Conservation (phyloP, 768 basidiomycete species). For the Leccinellum rugosiceps region DNA sequence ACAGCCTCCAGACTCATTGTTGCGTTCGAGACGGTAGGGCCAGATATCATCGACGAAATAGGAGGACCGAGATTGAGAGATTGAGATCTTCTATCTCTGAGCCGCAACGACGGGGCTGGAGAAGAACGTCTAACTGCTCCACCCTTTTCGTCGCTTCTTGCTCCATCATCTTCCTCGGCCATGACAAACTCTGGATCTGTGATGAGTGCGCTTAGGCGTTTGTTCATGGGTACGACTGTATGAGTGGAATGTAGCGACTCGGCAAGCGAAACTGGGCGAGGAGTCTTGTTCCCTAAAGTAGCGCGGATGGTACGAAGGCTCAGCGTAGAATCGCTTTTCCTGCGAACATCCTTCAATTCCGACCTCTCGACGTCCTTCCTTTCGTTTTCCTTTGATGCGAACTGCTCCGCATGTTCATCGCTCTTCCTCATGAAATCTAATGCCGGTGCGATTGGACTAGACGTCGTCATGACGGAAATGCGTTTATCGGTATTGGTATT, state of each 20-base stretch:
- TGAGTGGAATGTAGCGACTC: constrained; percentile 73
- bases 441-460: constrained; percentile 58
- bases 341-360: constrained; percentile 66
- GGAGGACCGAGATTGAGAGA: constrained; percentile 52
- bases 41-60: constrained; percentile 28
- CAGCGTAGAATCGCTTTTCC: constrained; percentile 82
- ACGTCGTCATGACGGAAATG: constrained; percentile 47
- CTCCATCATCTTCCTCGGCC: constrained; percentile 55
- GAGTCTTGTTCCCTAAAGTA: constrained; percentile 45
- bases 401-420: constrained; percentile 32
- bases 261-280: constrained; percentile 74
- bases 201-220: constrained; percentile 64
- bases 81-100: constrained; percentile 58
- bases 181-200: constrained; percentile 65
- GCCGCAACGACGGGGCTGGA: constrained; percentile 44
- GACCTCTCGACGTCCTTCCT: constrained; percentile 32
- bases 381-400: constrained; percentile 22
- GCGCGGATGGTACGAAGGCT: constrained; percentile 72
- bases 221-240: constrained; percentile 65
- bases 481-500: constrained; percentile 36
- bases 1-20: constrained; percentile 32
- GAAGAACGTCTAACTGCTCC: constrained; percentile 31
- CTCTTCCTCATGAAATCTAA: constrained; percentile 49
- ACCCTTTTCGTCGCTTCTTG: constrained; percentile 15
- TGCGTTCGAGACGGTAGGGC: constrained; percentile 23